Conservation (phyloP, 805 yeast species). For the Spathaspora gorwiae region DNA sequence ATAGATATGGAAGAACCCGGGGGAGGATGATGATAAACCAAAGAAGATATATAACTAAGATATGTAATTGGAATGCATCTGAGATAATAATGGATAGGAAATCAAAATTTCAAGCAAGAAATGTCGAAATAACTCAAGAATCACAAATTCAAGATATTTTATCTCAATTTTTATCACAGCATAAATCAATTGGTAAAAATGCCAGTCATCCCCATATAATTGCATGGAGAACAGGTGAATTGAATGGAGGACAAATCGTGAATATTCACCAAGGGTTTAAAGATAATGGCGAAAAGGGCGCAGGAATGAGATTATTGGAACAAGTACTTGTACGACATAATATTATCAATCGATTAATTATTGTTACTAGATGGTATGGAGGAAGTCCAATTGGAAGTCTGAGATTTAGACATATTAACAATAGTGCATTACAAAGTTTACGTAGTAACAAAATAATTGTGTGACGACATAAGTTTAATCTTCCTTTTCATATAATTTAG, state of each 20-base stretch:
- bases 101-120: constrained; percentile 66
- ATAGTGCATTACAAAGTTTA: constrained; percentile 6
- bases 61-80: constrained; percentile 28
- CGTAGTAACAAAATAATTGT: constrained; percentile 3
- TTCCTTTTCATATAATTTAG: constrained; percentile 4
- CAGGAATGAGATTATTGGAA: constrained; percentile 55
- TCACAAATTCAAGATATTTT: constrained; percentile 43
- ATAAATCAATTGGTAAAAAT: constrained; percentile 44
- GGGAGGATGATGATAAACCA: background rate
- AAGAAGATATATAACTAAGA: background rate
- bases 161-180: constrained; percentile 34
- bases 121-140: constrained; percentile 34
- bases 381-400: constrained; percentile 71
- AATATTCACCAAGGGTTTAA: constrained; percentile 52
- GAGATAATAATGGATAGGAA: constrained; percentile 41
- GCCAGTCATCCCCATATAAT: constrained; percentile 71
- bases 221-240: constrained; percentile 61
- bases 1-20: background rate
- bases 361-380: constrained; percentile 81
- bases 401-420: constrained; percentile 58
- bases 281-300: constrained; percentile 75
- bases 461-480: background rate
- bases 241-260: constrained; percentile 6
- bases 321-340: constrained; percentile 48
- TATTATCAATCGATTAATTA: constrained; percentile 52